Conservation (phyloP, 768 basidiomycete genomes). For the Trametes maxima region DNA sequence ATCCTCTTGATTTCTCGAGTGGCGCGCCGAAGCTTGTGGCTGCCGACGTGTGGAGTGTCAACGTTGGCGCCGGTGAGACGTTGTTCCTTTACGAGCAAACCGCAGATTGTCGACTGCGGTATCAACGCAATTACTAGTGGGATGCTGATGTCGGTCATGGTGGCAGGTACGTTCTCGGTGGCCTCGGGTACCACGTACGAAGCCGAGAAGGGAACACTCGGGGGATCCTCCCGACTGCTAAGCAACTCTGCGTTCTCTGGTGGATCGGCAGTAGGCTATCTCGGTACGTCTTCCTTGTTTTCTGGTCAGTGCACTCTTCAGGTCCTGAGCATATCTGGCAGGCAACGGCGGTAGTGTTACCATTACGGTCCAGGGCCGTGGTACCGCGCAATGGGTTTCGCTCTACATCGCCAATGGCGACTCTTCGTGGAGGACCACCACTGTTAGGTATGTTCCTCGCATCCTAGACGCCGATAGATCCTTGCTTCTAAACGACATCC, state of each 20-base stretch:
- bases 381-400: conserved; percentile 59
- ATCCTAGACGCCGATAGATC: neutral
- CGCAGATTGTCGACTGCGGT: too few relatives aligned
- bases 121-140: neutral
- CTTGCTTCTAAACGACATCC: neutral
- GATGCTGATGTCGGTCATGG: neutral
- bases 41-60: conserved; percentile 59
- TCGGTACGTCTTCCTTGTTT: conserved; percentile 40
- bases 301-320: neutral
- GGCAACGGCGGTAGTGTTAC: conserved; percentile 62
- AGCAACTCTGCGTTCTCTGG: conserved; percentile 52
- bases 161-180: conserved; percentile 48
- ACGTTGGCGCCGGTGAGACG: conserved; percentile 44
- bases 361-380: conserved; percentile 57
- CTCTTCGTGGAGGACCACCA: conserved; percentile 59
- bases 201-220: conserved; percentile 53
- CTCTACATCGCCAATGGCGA: conserved; percentile 65
- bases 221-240: conserved; percentile 49
- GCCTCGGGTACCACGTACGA: conserved; percentile 57
- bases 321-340: conserved; percentile 19
- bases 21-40: conserved; percentile 55
- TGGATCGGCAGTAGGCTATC: conserved; percentile 54
- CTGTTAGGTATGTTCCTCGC: conserved; percentile 46
- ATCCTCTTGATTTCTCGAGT: conserved; percentile 57
- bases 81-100: too few relatives aligned